Evolutionary conservation across 2,329 filamentous ascomycete species (phyloP), one percentile per base, ranked within the genome.

Genomic region (Aspergillus chevalieri): DNA sequence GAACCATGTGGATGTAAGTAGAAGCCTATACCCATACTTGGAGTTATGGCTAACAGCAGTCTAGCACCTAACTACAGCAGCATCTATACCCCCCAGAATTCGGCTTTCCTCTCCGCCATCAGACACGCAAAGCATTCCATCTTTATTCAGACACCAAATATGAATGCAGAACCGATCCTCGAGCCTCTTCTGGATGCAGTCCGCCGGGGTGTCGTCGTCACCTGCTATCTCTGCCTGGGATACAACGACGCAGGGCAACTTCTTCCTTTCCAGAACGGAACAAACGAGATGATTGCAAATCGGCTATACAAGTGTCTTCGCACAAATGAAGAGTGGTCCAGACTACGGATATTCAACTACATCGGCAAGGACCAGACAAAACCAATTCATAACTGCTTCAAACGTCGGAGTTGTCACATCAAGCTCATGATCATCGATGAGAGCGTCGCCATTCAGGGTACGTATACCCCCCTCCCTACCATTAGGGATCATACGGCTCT

Each of bases 221-320:
- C 79, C 0, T 84, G 82, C 63, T 90, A 87, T 54, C 75, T 89
- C 1, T 89, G 85, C 55, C 77, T 91, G 0, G 86, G 87, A 1
- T 92, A 92, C 69, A 91, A 91, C 54, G 87, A 91, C 56, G 73
- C 81, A 0, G 87, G 87, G 19, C 86, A 91, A 63, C 77, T 91
- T 28, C 79, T 92, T 0, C 87, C 87, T 0, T 79, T 81, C 51
- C 86, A 90, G 63, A 86, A 86, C 26, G 86, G 86, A 1, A 87
- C 83, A 14, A 90, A 90, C 61, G 86, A 90, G 53, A 84, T 85
- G 74, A 76, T 83, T 2, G 79, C 84, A 0, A 74, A 83, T 51
- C 70, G 76, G 6, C 72, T 91, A 3, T 80, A 85, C 65, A 66
- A 65, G 0, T 64, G 73, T 0, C 75, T 89, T 0, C 72, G 86